phyloP scores from a whole-genome alignment of 2,329 filamentous ascomycete species.

The Botrytis sinoallii region DNA sequence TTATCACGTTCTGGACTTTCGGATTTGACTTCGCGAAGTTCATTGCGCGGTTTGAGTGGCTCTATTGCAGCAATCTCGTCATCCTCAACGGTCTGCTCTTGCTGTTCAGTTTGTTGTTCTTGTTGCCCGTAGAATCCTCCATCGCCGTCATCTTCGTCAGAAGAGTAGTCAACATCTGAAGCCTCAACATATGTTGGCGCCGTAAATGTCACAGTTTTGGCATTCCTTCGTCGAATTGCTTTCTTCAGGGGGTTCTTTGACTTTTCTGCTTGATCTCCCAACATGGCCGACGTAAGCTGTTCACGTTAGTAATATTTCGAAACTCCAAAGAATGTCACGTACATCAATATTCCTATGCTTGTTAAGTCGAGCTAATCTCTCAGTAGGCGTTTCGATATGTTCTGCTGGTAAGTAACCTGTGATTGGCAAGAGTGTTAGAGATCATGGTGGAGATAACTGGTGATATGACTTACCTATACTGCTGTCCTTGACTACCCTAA shows the following conservation, averaged over 20 bases:
- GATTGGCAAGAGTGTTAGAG: conserved; percentile 7
- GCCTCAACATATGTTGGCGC: conserved; percentile 69
- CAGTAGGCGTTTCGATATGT: conserved; percentile 96
- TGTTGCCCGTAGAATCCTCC: conserved; percentile 46
- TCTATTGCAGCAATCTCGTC: conserved; percentile 35
- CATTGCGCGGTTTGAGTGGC: conserved; percentile 43
- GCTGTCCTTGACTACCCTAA: conserved; percentile 93
- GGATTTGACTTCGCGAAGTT: conserved; percentile 36
- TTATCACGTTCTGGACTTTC: conserved; percentile 29
- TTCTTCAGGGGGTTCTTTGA: conserved; percentile 72
- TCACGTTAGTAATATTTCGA: conserved; percentile 22
- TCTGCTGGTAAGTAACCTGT: conserved; percentile 92
- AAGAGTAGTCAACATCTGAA: conserved; percentile 67
- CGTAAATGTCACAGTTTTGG: conserved; percentile 70
- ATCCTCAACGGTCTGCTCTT: conserved; percentile 41
- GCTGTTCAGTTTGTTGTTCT: conserved; percentile 46
- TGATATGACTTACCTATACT: conserved; percentile 65
- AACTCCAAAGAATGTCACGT: conserved; percentile 40
- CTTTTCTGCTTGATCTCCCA: conserved; percentile 68
- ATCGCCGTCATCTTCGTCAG: conserved; percentile 59
- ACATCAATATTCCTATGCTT: conserved; percentile 98
- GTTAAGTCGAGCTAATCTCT: conserved; percentile 87
- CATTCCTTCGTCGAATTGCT: conserved; percentile 66
- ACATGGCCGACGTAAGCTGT: conserved; percentile 67
- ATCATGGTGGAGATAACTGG: neutral